Evolutionary conservation across 306 rosid species (phyloP), one percentile per base, ranked within the genome.

Genomic region (Quercus alba): DNA sequence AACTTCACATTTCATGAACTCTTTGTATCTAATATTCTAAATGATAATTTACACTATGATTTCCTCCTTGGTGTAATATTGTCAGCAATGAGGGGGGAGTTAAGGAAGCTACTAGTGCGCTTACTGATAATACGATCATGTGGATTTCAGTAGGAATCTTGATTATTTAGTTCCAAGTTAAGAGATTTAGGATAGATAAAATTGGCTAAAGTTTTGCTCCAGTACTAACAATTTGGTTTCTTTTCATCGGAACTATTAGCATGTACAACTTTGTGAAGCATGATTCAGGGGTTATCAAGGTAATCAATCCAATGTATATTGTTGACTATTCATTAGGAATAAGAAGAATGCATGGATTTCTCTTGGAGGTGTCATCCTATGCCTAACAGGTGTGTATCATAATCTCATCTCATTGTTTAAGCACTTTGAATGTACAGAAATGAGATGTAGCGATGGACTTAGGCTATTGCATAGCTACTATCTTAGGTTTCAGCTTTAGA

Each of bases 201-300:
- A 87, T 88, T 44, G 89, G 91, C 5, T 78, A 78, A 62, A 49
- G 66, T 15, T 88, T 83, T 72, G 89, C 89, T 75, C 83, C 89
- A 3, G 38, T 83, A 9, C 81, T 88, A n/a, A 30, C 73, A 33
- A 21, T 79, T 13, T 85, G 89, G 89, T 85, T 88, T 44, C 1
- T 64, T 14, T 38, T 79, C n/a, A 62, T 85, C 14, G 74, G 26
- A 54, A 57, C 62, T 19, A 83, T 76, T 35, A 87, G 91, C 28
- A 5, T 88, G 46, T 85, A 80, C 79, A 88, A 88, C 44, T 67
- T 88, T 49, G 4, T 85, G 52, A 78, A 68, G 51, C 19, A 73
- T 66, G 91, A 83, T 20, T 55, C 80, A 2, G 3, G 72, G 6
- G 78, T 85, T 14, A 44, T 85, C n/a, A 74, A 54, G 67, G 89